Evolutionary conservation across 2,329 filamentous ascomycete genomes (phyloP).

Genomic region (Penicillium sp.): DNA sequence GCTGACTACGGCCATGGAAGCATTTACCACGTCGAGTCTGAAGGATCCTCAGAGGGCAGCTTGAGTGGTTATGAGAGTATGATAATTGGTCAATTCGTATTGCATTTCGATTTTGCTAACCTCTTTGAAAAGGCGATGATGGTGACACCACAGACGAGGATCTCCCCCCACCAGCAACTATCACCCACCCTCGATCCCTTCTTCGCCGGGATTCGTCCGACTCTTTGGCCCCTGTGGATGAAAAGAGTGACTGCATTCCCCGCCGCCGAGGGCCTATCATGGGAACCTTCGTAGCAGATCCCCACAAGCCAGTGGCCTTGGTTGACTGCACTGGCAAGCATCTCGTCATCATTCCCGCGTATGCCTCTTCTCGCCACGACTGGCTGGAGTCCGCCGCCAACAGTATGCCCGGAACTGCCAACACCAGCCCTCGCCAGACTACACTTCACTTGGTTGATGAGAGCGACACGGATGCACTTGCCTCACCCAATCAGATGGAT

Average conservation of each 20-base stretch:
- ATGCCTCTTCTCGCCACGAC: conserved; percentile 47
- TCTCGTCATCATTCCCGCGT: conserved; percentile 48
- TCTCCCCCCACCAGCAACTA: conserved; percentile 48
- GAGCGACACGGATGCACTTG: conserved; percentile 45
- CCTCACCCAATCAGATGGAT: conserved; percentile 37
- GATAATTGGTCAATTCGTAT: conserved; percentile 33
- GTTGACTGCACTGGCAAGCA: conserved; percentile 50
- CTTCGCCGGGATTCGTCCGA: conserved; percentile 50
- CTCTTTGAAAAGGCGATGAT: conserved; percentile 50
- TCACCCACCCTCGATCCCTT: conserved; percentile 49
- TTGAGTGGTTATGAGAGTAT: conserved; percentile 60
- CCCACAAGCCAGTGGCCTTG: conserved; percentile 48
- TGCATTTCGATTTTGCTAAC: conserved; percentile 45
- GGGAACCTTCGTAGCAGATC: conserved; percentile 49
- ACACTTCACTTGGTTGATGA: conserved; percentile 43
- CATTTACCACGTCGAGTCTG: conserved; percentile 47
- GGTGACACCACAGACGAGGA: conserved; percentile 62
- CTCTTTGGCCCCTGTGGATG: conserved; percentile 46
- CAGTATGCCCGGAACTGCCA: conserved; percentile 43
- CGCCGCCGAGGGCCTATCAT: conserved; percentile 47
- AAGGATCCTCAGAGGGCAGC: conserved; percentile 33
- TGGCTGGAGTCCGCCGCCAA: conserved; percentile 45
- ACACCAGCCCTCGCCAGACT: conserved; percentile 43
- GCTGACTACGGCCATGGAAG: conserved; percentile 42
- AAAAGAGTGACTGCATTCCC: conserved; percentile 30